phyloP scores from a whole-genome alignment of 176 grass and related monocot species.

The Otatea glauca region DNA sequence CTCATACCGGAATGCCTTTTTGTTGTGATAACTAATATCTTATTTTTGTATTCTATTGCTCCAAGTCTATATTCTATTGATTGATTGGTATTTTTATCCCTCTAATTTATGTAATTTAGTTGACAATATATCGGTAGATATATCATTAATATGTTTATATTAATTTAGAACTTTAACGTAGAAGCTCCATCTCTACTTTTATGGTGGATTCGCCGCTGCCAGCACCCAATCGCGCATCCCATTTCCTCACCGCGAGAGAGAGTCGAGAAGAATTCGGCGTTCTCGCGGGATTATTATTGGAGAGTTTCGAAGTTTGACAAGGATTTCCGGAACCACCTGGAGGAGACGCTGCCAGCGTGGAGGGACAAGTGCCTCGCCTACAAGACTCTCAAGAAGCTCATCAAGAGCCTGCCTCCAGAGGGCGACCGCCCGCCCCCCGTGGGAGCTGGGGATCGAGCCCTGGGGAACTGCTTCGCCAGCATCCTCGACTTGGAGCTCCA shows the following conservation, averaged over 20 bases:
- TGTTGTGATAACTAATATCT: too few relatives aligned
- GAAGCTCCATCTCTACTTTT: too few relatives aligned
- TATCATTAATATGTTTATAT: too few relatives aligned
- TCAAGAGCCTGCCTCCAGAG: conserved; percentile 72
- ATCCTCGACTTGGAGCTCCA: conserved; percentile 84
- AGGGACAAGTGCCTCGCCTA: conserved; percentile 95
- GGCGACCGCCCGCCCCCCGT: background rate
- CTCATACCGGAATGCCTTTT: too few relatives aligned
- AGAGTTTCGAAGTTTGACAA: conserved; percentile 78
- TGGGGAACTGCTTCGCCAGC: conserved; percentile 75
- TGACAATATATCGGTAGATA: too few relatives aligned
- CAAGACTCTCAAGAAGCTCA: conserved; percentile 96
- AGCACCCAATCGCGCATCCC: conserved; percentile 32
- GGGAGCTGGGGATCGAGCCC: conserved; percentile 32
- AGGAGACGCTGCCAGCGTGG: conserved; percentile 93
- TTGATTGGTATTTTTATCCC: too few relatives aligned
- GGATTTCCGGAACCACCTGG: conserved; percentile 94
- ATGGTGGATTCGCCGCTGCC: too few relatives aligned
- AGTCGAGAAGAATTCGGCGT: background rate
- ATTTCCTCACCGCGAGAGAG: background rate
- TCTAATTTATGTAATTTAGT: too few relatives aligned
- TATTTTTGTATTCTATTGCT: too few relatives aligned
- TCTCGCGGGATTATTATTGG: background rate
- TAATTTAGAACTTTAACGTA: too few relatives aligned
- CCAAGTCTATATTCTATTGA: too few relatives aligned